phyloP scores from a whole-genome alignment of 805 yeast species.

The Wickerhamomyces rabaulensis region DNA sequence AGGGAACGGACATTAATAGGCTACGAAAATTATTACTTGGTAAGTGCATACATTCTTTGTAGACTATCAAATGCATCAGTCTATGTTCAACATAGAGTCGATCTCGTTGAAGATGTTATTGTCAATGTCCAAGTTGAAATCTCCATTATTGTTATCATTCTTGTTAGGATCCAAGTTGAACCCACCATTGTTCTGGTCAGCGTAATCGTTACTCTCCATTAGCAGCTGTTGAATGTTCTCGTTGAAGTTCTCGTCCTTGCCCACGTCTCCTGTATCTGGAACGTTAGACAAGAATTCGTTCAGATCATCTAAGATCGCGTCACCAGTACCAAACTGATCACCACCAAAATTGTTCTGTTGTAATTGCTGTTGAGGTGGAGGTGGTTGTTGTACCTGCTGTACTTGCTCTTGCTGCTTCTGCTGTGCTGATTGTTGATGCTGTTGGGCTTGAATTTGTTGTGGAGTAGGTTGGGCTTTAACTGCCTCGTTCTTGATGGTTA shows the following conservation, averaged over 20 bases:
- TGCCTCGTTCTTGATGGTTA: not conserved
- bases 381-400: conserved; percentile 5
- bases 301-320: conserved; percentile 22
- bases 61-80: not conserved
- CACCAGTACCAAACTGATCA: conserved; percentile 11
- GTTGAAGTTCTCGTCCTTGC: conserved; percentile 19
- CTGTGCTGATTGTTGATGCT: conserved; percentile 6
- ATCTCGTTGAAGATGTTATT: conserved; percentile 21
- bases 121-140: conserved; percentile 10
- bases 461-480: conserved; percentile 5
- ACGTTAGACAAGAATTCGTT: conserved; percentile 23
- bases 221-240: conserved; percentile 20
- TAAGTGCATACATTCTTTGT: not conserved
- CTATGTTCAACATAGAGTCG: conserved; percentile 22
- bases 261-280: conserved; percentile 27
- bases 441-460: conserved; percentile 2
- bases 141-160: not conserved
- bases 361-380: not conserved
- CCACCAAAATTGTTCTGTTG: conserved; percentile 1
- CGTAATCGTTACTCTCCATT: conserved; percentile 14
- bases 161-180: not conserved
- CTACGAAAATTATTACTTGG: not conserved
- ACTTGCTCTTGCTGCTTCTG: conserved; percentile 1
- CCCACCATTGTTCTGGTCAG: not conserved
- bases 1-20: not conserved